Percentiles rank a stretch among this genome's conserved stretches.
Conservation (phyloP, 1,284 basidiomycete species). For the Trametes polyzona region DNA sequence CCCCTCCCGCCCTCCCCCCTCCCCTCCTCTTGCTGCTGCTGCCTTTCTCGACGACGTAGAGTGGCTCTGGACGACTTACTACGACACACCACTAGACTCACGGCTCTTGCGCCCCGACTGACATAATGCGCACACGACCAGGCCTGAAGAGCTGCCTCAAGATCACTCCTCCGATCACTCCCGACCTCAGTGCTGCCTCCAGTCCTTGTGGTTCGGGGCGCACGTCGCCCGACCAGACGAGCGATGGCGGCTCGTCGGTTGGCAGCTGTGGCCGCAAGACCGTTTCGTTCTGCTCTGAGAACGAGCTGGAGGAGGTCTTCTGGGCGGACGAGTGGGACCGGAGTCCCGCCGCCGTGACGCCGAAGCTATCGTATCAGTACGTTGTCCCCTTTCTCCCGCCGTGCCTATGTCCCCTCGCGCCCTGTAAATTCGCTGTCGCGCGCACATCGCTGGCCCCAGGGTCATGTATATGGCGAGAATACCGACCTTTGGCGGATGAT, state of each 20-base stretch:
- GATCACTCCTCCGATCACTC: constrained; percentile 34
- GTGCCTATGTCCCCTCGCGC: neutral
- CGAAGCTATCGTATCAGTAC: constrained; percentile 42
- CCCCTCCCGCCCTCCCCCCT: neutral
- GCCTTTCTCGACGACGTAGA: neutral
- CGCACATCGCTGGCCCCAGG: neutral
- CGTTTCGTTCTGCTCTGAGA: constrained; percentile 58
- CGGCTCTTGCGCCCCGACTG: constrained; percentile 3
- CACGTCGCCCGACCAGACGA: constrained; percentile 18
- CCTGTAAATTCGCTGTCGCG: neutral
- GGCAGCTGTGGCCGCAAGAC: constrained; percentile 43
- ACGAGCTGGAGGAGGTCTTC: constrained; percentile 50
- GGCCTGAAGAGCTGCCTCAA: constrained; percentile 51
- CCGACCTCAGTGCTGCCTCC: constrained; percentile 29
- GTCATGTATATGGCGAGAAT: neutral
- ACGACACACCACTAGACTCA: neutral
- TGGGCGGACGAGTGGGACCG: constrained; percentile 75
- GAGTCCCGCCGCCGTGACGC: constrained; percentile 40
- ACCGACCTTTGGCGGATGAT: neutral
- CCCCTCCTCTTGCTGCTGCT: neutral
- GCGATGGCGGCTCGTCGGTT: constrained; percentile 23
- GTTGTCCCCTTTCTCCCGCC: constrained; percentile 16
- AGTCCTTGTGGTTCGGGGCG: constrained; percentile 28
- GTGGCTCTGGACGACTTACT: neutral
- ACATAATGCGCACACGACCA: constrained; percentile 25